phyloP scores from a whole-genome alignment of 2,329 filamentous ascomycete genomes.

The Zymoseptoria passerinii region DNA sequence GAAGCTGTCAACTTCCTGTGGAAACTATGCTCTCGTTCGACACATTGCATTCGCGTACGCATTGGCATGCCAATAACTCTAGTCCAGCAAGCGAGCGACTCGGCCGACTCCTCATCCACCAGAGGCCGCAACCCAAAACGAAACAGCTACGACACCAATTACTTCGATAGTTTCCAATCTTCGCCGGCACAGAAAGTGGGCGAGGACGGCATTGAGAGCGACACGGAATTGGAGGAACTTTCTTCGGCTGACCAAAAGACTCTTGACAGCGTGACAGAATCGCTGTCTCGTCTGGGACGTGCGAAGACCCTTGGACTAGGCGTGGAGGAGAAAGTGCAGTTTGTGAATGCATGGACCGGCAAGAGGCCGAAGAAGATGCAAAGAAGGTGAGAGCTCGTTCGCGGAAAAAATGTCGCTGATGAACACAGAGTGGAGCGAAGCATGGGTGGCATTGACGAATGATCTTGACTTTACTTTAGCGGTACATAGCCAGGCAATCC shows the following conservation, averaged over 20 bases:
- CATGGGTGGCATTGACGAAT: not conserved
- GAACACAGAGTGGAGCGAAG: not conserved
- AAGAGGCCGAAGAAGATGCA: slow-evolving; percentile 7
- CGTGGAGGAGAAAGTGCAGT: slow-evolving; percentile 71
- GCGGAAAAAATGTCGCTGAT: not conserved
- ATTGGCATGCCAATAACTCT: slow-evolving; percentile 64
- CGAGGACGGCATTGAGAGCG: slow-evolving; percentile 26
- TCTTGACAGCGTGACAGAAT: slow-evolving; percentile 72
- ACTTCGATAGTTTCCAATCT: slow-evolving; percentile 38
- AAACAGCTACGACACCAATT: slow-evolving; percentile 38
- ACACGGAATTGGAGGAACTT: slow-evolving; percentile 20
- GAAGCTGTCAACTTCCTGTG: slow-evolving; percentile 68
- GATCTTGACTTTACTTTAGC: not conserved
- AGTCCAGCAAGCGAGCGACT: slow-evolving; percentile 28
- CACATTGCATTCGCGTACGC: slow-evolving; percentile 81
- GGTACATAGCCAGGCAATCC: not conserved
- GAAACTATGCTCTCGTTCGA: slow-evolving; percentile 74
- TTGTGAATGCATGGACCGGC: slow-evolving; percentile 60
- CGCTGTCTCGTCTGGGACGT: slow-evolving; percentile 75
- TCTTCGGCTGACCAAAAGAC: slow-evolving; percentile 56
- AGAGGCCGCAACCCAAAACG: slow-evolving; percentile 13
- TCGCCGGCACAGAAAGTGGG: slow-evolving; percentile 18
- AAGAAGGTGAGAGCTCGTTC: slow-evolving; percentile 3
- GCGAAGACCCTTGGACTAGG: slow-evolving; percentile 85
- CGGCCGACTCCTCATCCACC: slow-evolving; percentile 22